These are phyloP conservation scores for Trichoderma citrinoviride DNA, from an alignment of 2,329 filamentous ascomycete species.

Conservation along the genomic window DNA sequence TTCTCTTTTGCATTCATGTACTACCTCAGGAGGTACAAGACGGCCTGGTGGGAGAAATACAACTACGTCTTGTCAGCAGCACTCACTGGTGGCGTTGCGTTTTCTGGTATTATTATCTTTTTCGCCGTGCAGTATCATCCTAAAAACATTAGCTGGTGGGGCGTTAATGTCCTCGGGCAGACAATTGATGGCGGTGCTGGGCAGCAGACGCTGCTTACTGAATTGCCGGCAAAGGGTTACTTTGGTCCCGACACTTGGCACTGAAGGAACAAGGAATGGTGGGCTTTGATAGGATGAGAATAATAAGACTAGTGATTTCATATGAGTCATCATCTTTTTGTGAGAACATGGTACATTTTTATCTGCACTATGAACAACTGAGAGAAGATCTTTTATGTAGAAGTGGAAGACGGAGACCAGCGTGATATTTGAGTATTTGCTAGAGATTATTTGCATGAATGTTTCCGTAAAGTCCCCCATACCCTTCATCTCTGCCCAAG, in stretches of 20 bases:
- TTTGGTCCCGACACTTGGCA: slow-evolving; percentile 22
- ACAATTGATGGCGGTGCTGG: slow-evolving; percentile 24
- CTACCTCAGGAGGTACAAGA: slow-evolving; percentile 37
- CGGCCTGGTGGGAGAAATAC: slow-evolving; percentile 35
- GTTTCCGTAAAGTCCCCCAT: neutral
- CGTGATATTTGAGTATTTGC: neutral
- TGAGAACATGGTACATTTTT: neutral
- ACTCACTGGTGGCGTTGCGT: slow-evolving; percentile 41
- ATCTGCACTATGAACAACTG: neutral
- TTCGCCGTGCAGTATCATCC: slow-evolving; percentile 42
- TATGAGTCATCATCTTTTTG: neutral
- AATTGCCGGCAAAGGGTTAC: slow-evolving; percentile 20
- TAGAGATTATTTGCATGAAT: neutral
- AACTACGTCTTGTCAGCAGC: slow-evolving; percentile 44
- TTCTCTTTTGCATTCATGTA: slow-evolving; percentile 45
- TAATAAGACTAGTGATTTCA: no score
- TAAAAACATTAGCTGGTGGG: slow-evolving; percentile 43
- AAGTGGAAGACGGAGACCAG: neutral
- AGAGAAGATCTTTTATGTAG: neutral
- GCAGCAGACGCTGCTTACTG: slow-evolving; percentile 1
- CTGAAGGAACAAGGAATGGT: no score
- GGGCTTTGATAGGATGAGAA: no score
- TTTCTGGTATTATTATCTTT: slow-evolving; percentile 43
- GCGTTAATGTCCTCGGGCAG: slow-evolving; percentile 30
- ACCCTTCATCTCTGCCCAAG: neutral